Percentiles rank a stretch among this genome's conserved stretches.
phyloP scores from a whole-genome alignment of 225 moss, liverwort and hornwort species.

The Lunularia cruciata region DNA sequence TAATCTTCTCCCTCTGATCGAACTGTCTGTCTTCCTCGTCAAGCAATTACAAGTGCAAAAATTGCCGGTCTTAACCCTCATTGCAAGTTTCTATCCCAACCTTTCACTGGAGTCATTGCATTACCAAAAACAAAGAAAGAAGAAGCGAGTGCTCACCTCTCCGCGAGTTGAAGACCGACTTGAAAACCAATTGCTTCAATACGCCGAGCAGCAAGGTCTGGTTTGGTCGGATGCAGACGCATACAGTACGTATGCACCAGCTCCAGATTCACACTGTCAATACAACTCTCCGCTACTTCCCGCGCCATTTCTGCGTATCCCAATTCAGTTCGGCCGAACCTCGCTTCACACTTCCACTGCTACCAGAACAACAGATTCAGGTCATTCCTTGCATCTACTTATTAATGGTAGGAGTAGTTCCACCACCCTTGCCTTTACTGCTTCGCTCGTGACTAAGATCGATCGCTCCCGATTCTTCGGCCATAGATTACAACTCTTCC shows the following conservation, averaged over 20 bases:
- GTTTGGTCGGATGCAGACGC: slow-evolving; percentile 83
- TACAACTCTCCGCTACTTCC: slow-evolving; percentile 87
- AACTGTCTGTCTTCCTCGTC: no score
- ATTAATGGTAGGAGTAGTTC: not conserved
- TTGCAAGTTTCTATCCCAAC: not conserved
- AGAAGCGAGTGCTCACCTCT: slow-evolving; percentile 45
- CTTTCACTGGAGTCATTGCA: not conserved
- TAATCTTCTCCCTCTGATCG: no score
- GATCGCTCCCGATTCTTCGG: not conserved
- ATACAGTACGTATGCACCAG: slow-evolving; percentile 82
- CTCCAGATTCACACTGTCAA: slow-evolving; percentile 94
- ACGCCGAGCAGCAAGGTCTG: slow-evolving; percentile 82
- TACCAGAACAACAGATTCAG: no score
- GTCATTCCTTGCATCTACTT: no score
- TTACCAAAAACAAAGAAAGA: not conserved
- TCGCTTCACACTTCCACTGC: not conserved
- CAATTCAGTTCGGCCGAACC: not conserved
- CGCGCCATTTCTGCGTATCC: slow-evolving; percentile 35
- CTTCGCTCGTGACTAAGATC: not conserved
- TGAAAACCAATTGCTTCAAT: slow-evolving; percentile 90
- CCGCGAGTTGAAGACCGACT: slow-evolving; percentile 97
- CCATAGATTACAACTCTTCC: not conserved
- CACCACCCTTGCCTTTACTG: not conserved
- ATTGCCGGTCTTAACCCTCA: no score
- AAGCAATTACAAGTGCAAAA: no score